These are phyloP conservation scores for Phaeosphaeriaceae sp. DNA, from an alignment of 2,329 filamentous ascomycete species.

Conservation along the genomic window DNA sequence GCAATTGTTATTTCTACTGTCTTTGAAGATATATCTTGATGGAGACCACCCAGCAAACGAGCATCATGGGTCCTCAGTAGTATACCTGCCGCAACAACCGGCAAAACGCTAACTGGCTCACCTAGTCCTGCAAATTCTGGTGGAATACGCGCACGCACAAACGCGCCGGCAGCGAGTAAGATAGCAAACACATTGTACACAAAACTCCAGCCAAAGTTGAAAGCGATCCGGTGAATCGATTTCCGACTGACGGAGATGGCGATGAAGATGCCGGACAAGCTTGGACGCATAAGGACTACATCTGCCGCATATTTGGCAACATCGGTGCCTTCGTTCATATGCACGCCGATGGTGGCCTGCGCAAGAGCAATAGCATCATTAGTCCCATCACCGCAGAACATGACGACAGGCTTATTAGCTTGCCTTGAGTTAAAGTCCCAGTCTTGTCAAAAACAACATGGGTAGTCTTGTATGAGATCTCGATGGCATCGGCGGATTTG, in stretches of 20 bases:
- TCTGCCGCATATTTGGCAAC: slow-evolving; percentile 72
- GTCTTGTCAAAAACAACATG: slow-evolving; percentile 84
- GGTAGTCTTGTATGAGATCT: slow-evolving; percentile 64
- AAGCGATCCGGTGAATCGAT: slow-evolving; percentile 53
- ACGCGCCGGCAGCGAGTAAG: slow-evolving; percentile 65
- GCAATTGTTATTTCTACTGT: too few species aligned
- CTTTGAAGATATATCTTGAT: too few species aligned
- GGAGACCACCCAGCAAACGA: too few species aligned
- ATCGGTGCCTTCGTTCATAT: slow-evolving; percentile 66
- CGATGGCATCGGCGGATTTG: slow-evolving; percentile 68
- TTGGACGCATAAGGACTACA: slow-evolving; percentile 67
- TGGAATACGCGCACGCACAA: slow-evolving; percentile 64
- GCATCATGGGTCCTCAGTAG: too few species aligned
- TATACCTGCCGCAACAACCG: slow-evolving; percentile 68
- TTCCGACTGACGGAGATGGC: slow-evolving; percentile 61
- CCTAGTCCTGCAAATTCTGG: slow-evolving; percentile 72
- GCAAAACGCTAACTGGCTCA: slow-evolving; percentile 75
- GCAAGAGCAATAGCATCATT: slow-evolving; percentile 78
- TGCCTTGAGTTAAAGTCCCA: slow-evolving; percentile 71
- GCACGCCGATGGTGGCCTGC: slow-evolving; percentile 72
- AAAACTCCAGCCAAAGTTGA: slow-evolving; percentile 75
- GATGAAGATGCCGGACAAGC: slow-evolving; percentile 61
- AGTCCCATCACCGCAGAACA: slow-evolving; percentile 81
- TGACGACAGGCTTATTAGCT: slow-evolving; percentile 55
- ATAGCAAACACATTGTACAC: slow-evolving; percentile 75